These are phyloP conservation scores for Sphenostylis stenocarpa DNA, from an alignment of 306 rosid species.

Conservation along the genomic window DNA sequence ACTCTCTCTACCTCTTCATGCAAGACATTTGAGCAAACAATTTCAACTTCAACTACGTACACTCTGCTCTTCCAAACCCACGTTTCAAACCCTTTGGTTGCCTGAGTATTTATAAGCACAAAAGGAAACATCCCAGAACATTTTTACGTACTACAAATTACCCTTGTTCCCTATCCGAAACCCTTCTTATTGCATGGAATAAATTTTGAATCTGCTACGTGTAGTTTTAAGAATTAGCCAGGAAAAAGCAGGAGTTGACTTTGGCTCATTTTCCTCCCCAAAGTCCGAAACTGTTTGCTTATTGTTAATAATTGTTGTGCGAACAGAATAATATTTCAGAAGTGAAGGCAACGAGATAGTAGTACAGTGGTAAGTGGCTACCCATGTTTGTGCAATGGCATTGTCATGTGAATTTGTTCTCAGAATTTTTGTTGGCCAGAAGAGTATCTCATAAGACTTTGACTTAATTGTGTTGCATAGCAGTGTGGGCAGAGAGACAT, in stretches of 20 bases:
- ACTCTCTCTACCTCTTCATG: slow-evolving; percentile 32
- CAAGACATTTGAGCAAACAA: slow-evolving; percentile 22
- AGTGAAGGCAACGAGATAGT: background rate
- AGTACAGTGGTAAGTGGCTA: background rate
- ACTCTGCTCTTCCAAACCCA: background rate
- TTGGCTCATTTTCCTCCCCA: background rate
- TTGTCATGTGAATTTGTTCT: slow-evolving; percentile 34
- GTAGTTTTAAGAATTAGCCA: background rate
- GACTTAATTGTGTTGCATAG: slow-evolving; percentile 2
- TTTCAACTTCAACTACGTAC: background rate
- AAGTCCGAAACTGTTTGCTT: background rate
- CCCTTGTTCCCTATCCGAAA: background rate
- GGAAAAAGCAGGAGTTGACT: slow-evolving; percentile 25
- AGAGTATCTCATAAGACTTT: slow-evolving; percentile 5
- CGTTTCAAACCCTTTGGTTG: background rate
- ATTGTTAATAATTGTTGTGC: slow-evolving; percentile 5
- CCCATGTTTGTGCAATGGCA: slow-evolving; percentile 14
- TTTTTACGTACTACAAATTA: background rate
- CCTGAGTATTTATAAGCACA: slow-evolving; percentile 28
- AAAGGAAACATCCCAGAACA: background rate
- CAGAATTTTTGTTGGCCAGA: background rate
- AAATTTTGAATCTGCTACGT: background rate
- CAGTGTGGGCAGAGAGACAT: background rate
- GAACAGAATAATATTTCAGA: slow-evolving; percentile 33
- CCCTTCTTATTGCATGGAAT: background rate